Evolutionary conservation across 352 stramenopile genomes (phyloP), one percentile per base, ranked within the genome.

Genomic region (Nothophytophthora sp.): DNA sequence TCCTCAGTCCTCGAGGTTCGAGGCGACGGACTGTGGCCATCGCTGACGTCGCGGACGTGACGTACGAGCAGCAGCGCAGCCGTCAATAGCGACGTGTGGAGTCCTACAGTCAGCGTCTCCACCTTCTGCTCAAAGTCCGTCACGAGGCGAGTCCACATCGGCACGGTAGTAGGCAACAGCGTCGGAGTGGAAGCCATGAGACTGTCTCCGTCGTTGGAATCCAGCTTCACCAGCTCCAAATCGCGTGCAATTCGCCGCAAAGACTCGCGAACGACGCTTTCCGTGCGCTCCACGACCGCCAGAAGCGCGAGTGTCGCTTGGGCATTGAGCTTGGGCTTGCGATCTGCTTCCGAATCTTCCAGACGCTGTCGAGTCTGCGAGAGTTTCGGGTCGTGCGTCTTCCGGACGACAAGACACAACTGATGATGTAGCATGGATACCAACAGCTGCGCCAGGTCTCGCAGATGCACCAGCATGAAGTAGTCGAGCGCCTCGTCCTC

Each of bases 401-500:
- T 90, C 25, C 58, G 61, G 13, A 90, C 46, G 9, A 88, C 72
- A 5, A 85, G 40, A 34, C 67, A 76, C 15, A 86, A 56, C 22
- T 90, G 79, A 34, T 90, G 79, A 27, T 90, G 79, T 4, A 90
- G 52, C 79, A 90, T 90, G 15, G 79, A 81, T 9, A 86, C 74
- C 11, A 90, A 51, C n/a, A 90, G 65, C 36, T 82, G 60, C 15
- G 81, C 63, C 9, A 88, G 54, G 38, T 74, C 51, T 22, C 72
- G 55, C 2, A 88, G 37, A 45, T 90, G 74, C 8, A 60, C 32
- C 30, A 88, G 32, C 29, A 75, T 68, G 40, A 86, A 73, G 30
- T 73, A 63, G 38, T 90, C 79, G 5, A 90, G 60, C 8, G 46
- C 19, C 30, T 73, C 51, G 39, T 73, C 48, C 9, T 54, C 52